These are phyloP conservation scores for Phyllosticta citribraziliensis DNA, from an alignment of 2,329 filamentous ascomycete genomes.

Conservation along the genomic window DNA sequence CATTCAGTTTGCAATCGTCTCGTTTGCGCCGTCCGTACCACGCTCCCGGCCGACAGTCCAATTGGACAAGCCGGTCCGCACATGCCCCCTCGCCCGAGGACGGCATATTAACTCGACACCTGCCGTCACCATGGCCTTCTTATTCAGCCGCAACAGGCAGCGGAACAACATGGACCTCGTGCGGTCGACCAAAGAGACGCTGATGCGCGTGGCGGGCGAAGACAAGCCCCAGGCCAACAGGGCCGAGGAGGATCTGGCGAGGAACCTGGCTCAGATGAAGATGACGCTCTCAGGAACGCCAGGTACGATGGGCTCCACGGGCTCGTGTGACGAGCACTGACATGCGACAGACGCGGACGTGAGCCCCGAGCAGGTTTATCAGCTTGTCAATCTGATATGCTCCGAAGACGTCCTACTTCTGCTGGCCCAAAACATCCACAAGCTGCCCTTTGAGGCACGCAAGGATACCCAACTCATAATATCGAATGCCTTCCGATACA, in stretches of 20 bases:
- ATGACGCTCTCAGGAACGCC: conserved; percentile 84
- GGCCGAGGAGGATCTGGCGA: conserved; percentile 77
- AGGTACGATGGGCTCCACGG: conserved; percentile 43
- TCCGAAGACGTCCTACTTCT: conserved; percentile 82
- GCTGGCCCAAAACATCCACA: conserved; percentile 71
- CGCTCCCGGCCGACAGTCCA: conserved; percentile 2
- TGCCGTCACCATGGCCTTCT: conserved; percentile 52
- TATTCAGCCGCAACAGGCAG: conserved; percentile 51
- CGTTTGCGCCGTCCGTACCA: background rate
- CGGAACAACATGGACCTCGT: conserved; percentile 54
- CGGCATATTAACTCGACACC: conserved; percentile 16
- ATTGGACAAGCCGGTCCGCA: conserved; percentile 5
- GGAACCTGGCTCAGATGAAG: conserved; percentile 85
- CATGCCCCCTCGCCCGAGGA: conserved; percentile 7
- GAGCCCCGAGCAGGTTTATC: conserved; percentile 76
- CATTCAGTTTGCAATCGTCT: background rate
- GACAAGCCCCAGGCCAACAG: conserved; percentile 49
- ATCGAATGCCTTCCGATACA: conserved; percentile 88
- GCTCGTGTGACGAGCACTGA: background rate
- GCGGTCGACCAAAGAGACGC: conserved; percentile 53
- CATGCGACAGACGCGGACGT: conserved; percentile 45
- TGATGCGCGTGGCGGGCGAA: conserved; percentile 46
- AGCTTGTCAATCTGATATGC: conserved; percentile 74
- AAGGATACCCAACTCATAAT: conserved; percentile 96
- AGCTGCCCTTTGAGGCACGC: conserved; percentile 86